Conservation (phyloP, 768 basidiomycete genomes). For the Leccinellum albellum region DNA sequence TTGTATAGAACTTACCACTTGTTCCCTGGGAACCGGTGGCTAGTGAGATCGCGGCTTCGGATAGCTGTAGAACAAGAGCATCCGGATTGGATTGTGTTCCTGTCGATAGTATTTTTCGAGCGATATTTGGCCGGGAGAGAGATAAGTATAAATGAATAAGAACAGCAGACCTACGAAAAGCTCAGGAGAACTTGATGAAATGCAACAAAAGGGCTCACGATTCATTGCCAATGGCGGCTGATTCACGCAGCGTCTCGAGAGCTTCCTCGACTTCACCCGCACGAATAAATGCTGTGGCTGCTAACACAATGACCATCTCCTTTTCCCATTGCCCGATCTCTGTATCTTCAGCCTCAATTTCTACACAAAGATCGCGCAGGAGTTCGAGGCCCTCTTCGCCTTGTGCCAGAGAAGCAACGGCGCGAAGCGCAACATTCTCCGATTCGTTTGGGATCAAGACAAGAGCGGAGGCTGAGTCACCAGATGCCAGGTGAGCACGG, state of each 20-base stretch:
- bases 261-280: constrained; percentile 91
- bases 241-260: constrained; percentile 75
- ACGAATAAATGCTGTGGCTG: constrained; percentile 81
- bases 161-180: constrained; percentile 60
- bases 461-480: constrained; percentile 53
- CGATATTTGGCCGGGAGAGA: constrained; percentile 84
- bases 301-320: constrained; percentile 70
- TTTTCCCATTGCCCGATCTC: constrained; percentile 68
- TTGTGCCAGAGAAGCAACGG: constrained; percentile 69
- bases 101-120: constrained; percentile 78
- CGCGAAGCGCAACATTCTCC: constrained; percentile 66
- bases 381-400: constrained; percentile 67
- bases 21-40: constrained; percentile 72
- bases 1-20: constrained; percentile 29
- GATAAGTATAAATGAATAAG: constrained; percentile 86
- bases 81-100: constrained; percentile 88
- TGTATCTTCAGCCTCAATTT: constrained; percentile 73
- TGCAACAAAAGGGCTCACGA: constrained; percentile 51
- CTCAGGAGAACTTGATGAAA: background rate
- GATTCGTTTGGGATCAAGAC: constrained; percentile 53
- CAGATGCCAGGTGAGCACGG: constrained; percentile 71
- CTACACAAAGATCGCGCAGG: constrained; percentile 80
- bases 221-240: constrained; percentile 76
- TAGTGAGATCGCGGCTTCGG: constrained; percentile 79
- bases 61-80: constrained; percentile 82